Evolutionary conservation across 2,329 filamentous ascomycete species (phyloP).

Genomic region (Aspergillus aculeatus): DNA sequence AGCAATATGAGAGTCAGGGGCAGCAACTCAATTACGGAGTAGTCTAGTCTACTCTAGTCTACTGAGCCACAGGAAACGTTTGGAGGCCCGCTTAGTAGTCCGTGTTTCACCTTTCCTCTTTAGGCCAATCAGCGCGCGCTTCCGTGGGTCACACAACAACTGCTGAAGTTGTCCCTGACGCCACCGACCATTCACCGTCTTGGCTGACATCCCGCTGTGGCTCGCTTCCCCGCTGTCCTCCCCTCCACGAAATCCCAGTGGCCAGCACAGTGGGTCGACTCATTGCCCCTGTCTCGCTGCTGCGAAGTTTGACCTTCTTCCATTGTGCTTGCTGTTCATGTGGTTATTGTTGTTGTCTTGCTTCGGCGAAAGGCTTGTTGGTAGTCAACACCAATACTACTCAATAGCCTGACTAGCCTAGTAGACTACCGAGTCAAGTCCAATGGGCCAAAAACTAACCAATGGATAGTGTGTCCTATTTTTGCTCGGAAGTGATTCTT

Average conservation of each 20-base stretch:
- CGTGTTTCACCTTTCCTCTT: conserved; percentile 18
- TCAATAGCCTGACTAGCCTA: not conserved
- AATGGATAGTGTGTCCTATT: not conserved
- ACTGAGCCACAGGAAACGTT: conserved; percentile 18
- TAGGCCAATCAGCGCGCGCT: conserved; percentile 6
- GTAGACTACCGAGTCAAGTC: not conserved
- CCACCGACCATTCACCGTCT: conserved; percentile 10
- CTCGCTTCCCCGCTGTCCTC: conserved; percentile 7
- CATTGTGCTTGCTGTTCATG: too few relatives aligned
- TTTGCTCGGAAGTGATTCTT: not conserved
- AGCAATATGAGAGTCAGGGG: conserved; percentile 7
- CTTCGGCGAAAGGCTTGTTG: not conserved
- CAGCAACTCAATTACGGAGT: conserved; percentile 1
- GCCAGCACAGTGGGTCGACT: conserved; percentile 1
- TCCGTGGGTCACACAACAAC: not conserved
- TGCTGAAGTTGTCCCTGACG: conserved; percentile 18
- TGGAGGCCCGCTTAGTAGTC: conserved; percentile 17
- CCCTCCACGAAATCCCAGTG: conserved; percentile 10
- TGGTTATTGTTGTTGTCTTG: too few relatives aligned
- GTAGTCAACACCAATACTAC: not conserved
- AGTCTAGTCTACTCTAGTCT: not conserved
- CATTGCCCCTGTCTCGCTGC: conserved; percentile 18
- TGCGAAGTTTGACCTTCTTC: not conserved
- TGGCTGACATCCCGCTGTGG: conserved; percentile 16
- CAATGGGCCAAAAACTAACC: not conserved